These are phyloP conservation scores for Cytospora mali DNA, from an alignment of 2,329 filamentous ascomycete species.

Conservation along the genomic window DNA sequence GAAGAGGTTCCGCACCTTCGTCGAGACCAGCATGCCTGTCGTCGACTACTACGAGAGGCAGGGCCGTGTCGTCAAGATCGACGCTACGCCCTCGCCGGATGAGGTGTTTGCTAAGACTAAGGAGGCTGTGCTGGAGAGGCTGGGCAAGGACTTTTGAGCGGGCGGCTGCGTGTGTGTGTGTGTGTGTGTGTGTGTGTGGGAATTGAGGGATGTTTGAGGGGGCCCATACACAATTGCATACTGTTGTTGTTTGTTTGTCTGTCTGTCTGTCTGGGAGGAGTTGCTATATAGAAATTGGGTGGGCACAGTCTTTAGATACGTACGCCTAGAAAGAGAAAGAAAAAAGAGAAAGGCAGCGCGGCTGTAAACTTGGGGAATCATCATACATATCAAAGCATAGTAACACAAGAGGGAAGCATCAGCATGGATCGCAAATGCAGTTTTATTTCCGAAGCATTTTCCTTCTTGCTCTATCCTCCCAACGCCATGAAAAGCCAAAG, in stretches of 20 bases:
- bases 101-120: slow-evolving; percentile 59
- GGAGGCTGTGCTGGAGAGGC: slow-evolving; percentile 50
- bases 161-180: not conserved
- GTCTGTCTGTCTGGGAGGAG: not conserved
- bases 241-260: no score
- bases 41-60: slow-evolving; percentile 80
- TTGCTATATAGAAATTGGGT: not conserved
- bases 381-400: not conserved
- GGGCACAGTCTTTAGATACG: slow-evolving; percentile 4
- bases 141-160: slow-evolving; percentile 50
- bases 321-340: slow-evolving; percentile 6
- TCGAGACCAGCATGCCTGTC: slow-evolving; percentile 97
- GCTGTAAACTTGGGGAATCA: not conserved
- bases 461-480: slow-evolving; percentile 27
- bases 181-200: no score
- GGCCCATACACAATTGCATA: not conserved
- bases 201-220: not conserved
- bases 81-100: slow-evolving; percentile 69
- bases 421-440: slow-evolving; percentile 23
- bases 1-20: slow-evolving; percentile 93
- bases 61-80: slow-evolving; percentile 78
- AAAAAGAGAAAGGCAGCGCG: not conserved
- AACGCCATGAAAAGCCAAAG: slow-evolving; percentile 27
- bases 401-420: not conserved
- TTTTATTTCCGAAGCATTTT: slow-evolving; percentile 29